Percentiles rank a stretch among this genome's conserved stretches.
Conservation (phyloP, 2,329 filamentous ascomycete genomes). For the Pseudogymnoascus sp. region DNA sequence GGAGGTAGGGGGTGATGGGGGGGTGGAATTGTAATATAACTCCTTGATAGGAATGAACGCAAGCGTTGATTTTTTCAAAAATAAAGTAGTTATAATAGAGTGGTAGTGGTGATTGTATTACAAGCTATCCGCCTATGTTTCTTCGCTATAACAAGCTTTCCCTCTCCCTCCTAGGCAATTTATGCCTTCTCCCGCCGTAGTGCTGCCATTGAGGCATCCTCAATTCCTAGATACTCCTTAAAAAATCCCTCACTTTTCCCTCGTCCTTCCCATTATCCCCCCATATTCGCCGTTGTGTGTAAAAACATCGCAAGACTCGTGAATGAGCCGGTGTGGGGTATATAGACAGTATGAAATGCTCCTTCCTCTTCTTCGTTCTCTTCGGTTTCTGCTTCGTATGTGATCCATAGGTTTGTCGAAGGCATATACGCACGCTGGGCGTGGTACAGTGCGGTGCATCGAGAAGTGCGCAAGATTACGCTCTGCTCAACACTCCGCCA, state of each 20-base stretch:
- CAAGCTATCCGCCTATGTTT: neutral
- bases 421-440: neutral
- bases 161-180: neutral
- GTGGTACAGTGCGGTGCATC: neutral
- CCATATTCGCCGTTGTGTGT: neutral
- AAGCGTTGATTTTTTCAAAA: neutral
- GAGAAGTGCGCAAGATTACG: neutral
- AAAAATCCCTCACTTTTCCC: neutral
- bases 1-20: neutral
- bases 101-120: conserved; percentile 1
- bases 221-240: neutral
- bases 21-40: neutral
- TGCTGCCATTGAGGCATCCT: neutral
- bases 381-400: neutral
- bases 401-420: neutral
- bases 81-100: neutral
- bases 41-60: neutral
- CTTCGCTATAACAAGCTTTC: neutral
- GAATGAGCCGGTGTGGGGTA: neutral
- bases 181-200: neutral
- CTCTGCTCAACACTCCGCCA: neutral
- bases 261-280: neutral
- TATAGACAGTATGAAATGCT: conserved; percentile 1
- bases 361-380: neutral
- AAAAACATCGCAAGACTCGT: neutral